These are phyloP conservation scores for Beauveria sp. DNA, from an alignment of 2,329 filamentous ascomycete species.

Conservation along the genomic window DNA sequence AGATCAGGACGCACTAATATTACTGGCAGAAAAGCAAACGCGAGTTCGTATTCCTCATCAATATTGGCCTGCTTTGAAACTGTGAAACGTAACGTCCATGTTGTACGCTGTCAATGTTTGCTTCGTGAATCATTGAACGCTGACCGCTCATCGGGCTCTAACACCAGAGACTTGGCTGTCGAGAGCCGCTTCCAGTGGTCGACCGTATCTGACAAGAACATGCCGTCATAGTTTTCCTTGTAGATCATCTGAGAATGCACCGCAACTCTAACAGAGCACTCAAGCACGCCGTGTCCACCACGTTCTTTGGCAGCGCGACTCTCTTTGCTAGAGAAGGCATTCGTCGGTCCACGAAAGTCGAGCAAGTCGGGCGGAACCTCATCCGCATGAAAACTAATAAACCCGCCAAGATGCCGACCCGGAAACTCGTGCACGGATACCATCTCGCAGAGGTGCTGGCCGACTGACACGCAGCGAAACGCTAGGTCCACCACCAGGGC, in stretches of 20 bases:
- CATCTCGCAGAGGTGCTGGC: slow-evolving; percentile 9
- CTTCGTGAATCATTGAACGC: no score
- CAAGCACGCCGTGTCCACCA: slow-evolving; percentile 8
- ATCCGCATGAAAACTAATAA: slow-evolving; percentile 5
- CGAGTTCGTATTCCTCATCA: no score
- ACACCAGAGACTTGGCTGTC: neutral
- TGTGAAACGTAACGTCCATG: no score
- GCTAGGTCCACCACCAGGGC: slow-evolving; percentile 15
- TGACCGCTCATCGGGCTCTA: no score
- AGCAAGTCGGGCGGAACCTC: slow-evolving; percentile 12
- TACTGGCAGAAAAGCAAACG: no score
- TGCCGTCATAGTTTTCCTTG: slow-evolving; percentile 15
- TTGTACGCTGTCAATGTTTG: no score
- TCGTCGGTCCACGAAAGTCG: slow-evolving; percentile 13
- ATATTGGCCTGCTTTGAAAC: no score
- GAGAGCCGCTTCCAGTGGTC: neutral
- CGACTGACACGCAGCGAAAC: slow-evolving; percentile 12
- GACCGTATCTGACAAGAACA: slow-evolving; percentile 13
- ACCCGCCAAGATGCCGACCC: slow-evolving; percentile 11
- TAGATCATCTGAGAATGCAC: slow-evolving; percentile 6
- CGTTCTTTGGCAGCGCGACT: neutral
- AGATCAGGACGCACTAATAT: no score
- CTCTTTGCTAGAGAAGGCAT: slow-evolving; percentile 14
- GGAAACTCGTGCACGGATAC: slow-evolving; percentile 13
- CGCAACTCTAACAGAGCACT: slow-evolving; percentile 5